phyloP scores from a whole-genome alignment of 768 basidiomycete species.

The Termitomyces heimii region DNA sequence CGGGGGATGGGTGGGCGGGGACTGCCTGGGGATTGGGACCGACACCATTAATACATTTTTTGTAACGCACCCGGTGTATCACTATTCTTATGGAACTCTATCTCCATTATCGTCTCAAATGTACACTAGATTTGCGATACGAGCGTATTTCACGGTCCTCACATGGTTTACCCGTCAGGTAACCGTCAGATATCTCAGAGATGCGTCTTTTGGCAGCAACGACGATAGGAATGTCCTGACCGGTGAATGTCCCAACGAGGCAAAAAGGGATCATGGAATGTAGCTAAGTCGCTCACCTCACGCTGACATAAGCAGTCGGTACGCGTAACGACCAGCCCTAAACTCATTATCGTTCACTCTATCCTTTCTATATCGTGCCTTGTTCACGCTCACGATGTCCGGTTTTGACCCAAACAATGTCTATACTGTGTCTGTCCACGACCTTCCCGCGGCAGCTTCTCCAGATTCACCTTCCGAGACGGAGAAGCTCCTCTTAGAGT shows the following conservation, averaged over 20 bases:
- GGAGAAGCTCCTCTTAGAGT: conserved; percentile 77
- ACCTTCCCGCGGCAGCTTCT: conserved; percentile 44
- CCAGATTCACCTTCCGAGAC: conserved; percentile 77
- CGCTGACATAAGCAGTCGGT: conserved; percentile 18
- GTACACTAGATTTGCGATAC: too few species aligned
- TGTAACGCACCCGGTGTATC: conserved; percentile 6
- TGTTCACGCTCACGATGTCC: conserved; percentile 50
- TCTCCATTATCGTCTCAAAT: background rate
- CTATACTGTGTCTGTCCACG: conserved; percentile 77
- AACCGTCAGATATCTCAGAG: background rate
- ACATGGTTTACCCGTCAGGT: background rate
- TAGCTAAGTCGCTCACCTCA: too few species aligned
- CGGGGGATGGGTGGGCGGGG: conserved; percentile 44
- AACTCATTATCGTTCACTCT: conserved; percentile 13
- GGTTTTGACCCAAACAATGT: conserved; percentile 82
- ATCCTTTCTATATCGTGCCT: conserved; percentile 3
- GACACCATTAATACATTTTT: conserved; percentile 28
- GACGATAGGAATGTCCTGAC: background rate
- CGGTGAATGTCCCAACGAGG: background rate
- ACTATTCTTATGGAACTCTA: background rate
- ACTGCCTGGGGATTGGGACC: conserved; percentile 48
- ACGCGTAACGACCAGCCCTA: conserved; percentile 23
- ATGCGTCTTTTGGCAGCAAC: background rate
- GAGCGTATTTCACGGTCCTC: background rate
- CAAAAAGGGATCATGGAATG: too few species aligned